Conservation (phyloP, 176 grass and related monocot species). For the Carex pumila region DNA sequence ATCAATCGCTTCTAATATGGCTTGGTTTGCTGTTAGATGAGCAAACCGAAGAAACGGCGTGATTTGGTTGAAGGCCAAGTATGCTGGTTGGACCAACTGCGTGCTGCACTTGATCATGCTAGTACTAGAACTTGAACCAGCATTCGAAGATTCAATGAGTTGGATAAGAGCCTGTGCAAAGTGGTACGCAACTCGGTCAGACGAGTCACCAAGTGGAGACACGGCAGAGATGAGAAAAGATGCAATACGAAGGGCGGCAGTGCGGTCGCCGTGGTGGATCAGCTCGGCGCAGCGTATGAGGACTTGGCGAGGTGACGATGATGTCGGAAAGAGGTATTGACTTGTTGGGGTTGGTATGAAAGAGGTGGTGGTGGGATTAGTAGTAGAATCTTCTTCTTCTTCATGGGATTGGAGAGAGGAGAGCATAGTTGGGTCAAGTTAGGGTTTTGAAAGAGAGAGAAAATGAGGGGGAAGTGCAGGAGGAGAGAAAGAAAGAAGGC, state of each 20-base stretch:
- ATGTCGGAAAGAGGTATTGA: neutral
- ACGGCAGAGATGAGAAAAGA: conserved; percentile 43
- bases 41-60: conserved; percentile 93
- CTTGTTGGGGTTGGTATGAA: neutral
- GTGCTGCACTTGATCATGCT: neutral
- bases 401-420: conserved; percentile 59
- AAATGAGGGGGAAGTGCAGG: conserved; percentile 10
- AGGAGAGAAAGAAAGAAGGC: conserved; percentile 12
- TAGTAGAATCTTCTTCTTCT: conserved; percentile 28
- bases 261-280: conserved; percentile 52
- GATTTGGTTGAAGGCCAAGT: conserved; percentile 97
- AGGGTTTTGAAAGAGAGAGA: conserved; percentile 20
- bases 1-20: conserved; percentile 72
- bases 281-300: conserved; percentile 65
- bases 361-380: neutral
- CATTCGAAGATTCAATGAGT: conserved; percentile 27
- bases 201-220: conserved; percentile 54
- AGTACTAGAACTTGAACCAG: conserved; percentile 1
- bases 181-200: conserved; percentile 72
- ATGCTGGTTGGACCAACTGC: conserved; percentile 26
- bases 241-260: conserved; percentile 34
- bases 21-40: conserved; percentile 95
- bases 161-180: conserved; percentile 67
- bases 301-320: conserved; percentile 46
- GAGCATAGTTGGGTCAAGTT: conserved; percentile 53